Conservation (phyloP, 768 basidiomycete species). For the Tricholoma terreum region DNA sequence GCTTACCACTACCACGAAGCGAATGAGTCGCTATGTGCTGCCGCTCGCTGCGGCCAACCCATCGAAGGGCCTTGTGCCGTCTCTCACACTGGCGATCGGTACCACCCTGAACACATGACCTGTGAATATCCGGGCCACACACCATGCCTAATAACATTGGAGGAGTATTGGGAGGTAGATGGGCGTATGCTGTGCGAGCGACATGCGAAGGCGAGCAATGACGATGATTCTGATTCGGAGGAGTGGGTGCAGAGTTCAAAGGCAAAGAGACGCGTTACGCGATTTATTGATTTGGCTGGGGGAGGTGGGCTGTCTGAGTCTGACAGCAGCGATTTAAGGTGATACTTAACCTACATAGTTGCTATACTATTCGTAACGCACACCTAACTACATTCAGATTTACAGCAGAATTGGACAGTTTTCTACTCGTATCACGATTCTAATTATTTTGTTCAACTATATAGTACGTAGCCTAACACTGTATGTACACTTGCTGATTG, state of each 20-base stretch:
- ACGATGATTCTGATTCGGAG: slow-evolving; percentile 26
- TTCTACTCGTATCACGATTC: too few species aligned
- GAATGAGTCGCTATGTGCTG: slow-evolving; percentile 85
- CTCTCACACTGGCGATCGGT: slow-evolving; percentile 74
- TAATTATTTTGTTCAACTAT: too few species aligned
- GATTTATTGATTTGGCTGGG: slow-evolving; percentile 71
- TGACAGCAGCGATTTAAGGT: slow-evolving; percentile 6
- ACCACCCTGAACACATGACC: slow-evolving; percentile 84
- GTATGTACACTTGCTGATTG: too few species aligned
- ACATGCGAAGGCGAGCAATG: slow-evolving; percentile 51
- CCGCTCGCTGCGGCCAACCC: slow-evolving; percentile 74
- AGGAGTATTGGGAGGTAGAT: slow-evolving; percentile 90
- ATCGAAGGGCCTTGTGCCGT: slow-evolving; percentile 94
- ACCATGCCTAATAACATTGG: slow-evolving; percentile 53
- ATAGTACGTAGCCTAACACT: too few species aligned
- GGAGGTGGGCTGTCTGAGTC: slow-evolving; percentile 16
- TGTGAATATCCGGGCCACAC: slow-evolving; percentile 65
- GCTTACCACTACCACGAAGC: slow-evolving; percentile 92
- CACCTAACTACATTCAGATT: too few species aligned
- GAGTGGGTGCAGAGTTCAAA: slow-evolving; percentile 39
- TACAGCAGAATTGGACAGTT: too few species aligned
- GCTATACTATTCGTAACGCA: too few species aligned
- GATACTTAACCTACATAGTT: neutral
- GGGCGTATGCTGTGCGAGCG: slow-evolving; percentile 83
- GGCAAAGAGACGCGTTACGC: slow-evolving; percentile 75